A percentile compares a stretch with the other conserved stretches of the same genome.
These are phyloP conservation scores for Coffea humblotiana DNA, from an alignment of 305 asterid genomes.

Conservation along the genomic window DNA sequence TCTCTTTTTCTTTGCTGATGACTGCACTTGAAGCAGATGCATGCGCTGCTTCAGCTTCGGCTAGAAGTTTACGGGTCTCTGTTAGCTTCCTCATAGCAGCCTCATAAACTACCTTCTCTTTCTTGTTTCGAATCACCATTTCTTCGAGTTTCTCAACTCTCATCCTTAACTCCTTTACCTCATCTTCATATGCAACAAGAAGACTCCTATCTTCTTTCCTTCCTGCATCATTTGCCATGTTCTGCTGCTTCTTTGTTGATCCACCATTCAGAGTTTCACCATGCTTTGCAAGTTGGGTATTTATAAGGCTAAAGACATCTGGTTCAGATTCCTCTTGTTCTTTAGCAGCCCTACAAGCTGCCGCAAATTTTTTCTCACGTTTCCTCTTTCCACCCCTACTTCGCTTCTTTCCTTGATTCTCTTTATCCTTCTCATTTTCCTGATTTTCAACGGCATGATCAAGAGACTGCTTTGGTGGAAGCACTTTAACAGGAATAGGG, in stretches of 20 bases:
- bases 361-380: constrained; percentile 81
- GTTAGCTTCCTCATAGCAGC: constrained; percentile 83
- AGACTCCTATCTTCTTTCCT: constrained; percentile 66
- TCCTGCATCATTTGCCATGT: constrained; percentile 39
- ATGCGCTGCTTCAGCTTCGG: constrained; percentile 80
- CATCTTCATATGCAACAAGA: constrained; percentile 69
- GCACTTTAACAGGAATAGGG: constrained; percentile 73
- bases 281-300: constrained; percentile 69
- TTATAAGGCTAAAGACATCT: constrained; percentile 77
- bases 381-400: constrained; percentile 89
- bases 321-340: constrained; percentile 62
- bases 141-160: constrained; percentile 72
- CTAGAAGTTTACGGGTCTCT: constrained; percentile 73
- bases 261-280: constrained; percentile 37
- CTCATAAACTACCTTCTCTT: constrained; percentile 69
- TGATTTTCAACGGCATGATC: constrained; percentile 62
- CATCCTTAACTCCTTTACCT: constrained; percentile 64
- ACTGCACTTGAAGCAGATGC: constrained; percentile 79
- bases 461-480: constrained; percentile 78
- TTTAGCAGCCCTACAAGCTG: constrained; percentile 62
- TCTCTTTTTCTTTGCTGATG: constrained; percentile 72
- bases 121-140: constrained; percentile 84
- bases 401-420: constrained; percentile 49
- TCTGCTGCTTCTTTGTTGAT: constrained; percentile 48
- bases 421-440: constrained; percentile 36